These are phyloP conservation scores for Penicillium daleae DNA, from an alignment of 495 filamentous ascomycete genomes.

Conservation along the genomic window DNA sequence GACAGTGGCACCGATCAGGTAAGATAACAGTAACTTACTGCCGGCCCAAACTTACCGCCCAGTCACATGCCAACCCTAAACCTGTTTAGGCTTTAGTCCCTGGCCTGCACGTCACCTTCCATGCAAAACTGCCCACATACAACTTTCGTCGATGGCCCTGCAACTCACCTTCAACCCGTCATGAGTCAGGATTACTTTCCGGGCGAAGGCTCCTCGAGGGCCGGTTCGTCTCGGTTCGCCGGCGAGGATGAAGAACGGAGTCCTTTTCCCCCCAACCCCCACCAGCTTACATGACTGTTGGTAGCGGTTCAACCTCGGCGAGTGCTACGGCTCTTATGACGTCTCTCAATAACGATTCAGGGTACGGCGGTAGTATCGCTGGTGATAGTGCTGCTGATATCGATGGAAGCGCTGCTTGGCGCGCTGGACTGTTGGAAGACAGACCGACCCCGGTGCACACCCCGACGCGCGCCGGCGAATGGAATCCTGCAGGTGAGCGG, in stretches of 20 bases:
- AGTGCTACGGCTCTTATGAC: slow-evolving; percentile 69
- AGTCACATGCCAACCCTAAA: slow-evolving; percentile 36
- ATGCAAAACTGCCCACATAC: slow-evolving; percentile 32
- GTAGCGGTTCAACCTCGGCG: slow-evolving; percentile 77
- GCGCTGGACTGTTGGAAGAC: slow-evolving; percentile 68
- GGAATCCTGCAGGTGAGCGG: slow-evolving; percentile 47
- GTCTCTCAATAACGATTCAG: slow-evolving; percentile 81
- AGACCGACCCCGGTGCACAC: slow-evolving; percentile 64
- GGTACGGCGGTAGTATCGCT: slow-evolving; percentile 79
- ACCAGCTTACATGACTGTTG: slow-evolving; percentile 85
- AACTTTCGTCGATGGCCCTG: slow-evolving; percentile 25
- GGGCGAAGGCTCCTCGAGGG: slow-evolving; percentile 47
- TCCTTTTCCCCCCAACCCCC: slow-evolving; percentile 41
- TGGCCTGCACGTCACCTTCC: slow-evolving; percentile 24
- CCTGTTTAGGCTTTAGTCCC: slow-evolving; percentile 18
- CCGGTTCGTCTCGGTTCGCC: slow-evolving; percentile 41
- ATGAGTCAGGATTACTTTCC: slow-evolving; percentile 79
- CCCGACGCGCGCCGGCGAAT: slow-evolving; percentile 52
- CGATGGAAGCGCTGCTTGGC: slow-evolving; percentile 51
- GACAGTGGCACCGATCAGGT: slow-evolving; percentile 12
- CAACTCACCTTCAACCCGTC: slow-evolving; percentile 26
- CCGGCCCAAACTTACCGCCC: slow-evolving; percentile 4
- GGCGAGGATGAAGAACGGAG: slow-evolving; percentile 36
- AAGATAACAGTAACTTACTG: slow-evolving; percentile 22
- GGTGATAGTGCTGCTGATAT: slow-evolving; percentile 54